Conservation (phyloP, 1,139 yeast species). For the Hansenula sp. region DNA sequence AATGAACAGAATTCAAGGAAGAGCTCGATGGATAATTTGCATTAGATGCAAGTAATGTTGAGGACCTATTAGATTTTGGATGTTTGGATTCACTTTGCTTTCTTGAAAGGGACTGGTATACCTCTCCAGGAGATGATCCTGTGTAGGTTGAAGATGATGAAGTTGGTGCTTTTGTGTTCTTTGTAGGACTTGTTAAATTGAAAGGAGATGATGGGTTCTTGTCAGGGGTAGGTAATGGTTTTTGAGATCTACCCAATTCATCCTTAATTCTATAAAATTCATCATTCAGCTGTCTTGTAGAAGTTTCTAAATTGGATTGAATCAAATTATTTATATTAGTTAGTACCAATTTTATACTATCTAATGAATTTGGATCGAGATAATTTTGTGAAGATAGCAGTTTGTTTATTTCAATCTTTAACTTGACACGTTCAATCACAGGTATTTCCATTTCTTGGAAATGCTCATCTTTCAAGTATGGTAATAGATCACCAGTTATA, state of each 20-base stretch:
- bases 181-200: constrained; percentile 34
- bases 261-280: constrained; percentile 20
- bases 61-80: constrained; percentile 6
- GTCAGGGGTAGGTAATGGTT: constrained; percentile 21
- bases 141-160: constrained; percentile 4
- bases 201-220: constrained; percentile 21
- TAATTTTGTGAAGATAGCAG: constrained; percentile 25
- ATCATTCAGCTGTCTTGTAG: constrained; percentile 20
- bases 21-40: constrained; percentile 11
- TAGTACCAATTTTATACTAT: constrained; percentile 30
- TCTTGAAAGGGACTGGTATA: constrained; percentile 4
- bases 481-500: constrained; percentile 59
- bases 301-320: constrained; percentile 35
- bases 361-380: constrained; percentile 27
- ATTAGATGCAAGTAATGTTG: constrained; percentile 18
- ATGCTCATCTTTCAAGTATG: constrained; percentile 57
- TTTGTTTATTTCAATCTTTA: constrained; percentile 47
- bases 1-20: constrained; percentile 10
- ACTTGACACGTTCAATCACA: constrained; percentile 39
- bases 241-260: constrained; percentile 24
- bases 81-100: constrained; percentile 6
- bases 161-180: constrained; percentile 28
- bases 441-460: constrained; percentile 54
- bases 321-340: constrained; percentile 26
- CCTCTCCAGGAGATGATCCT: constrained; percentile 2